Base-by-base conservation (phyloP, 192 early-diverging fungal species). In the Coemansia javaensis region DNA sequence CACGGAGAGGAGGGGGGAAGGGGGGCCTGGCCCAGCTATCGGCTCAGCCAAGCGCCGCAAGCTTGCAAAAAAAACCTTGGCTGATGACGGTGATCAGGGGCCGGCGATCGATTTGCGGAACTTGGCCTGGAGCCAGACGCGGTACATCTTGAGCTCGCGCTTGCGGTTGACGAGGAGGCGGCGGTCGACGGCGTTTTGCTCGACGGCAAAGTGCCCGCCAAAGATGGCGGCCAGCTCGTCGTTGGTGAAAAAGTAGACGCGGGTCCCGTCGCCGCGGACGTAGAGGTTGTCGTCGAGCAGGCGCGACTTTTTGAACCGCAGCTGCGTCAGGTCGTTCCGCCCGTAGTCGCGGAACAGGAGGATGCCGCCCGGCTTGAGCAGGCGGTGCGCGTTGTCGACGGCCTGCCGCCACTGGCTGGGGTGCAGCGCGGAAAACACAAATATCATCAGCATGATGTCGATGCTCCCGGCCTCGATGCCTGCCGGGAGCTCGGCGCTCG, bases 121-220 rank as follows among this genome's bases (percentile, higher is more conserved):
- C 77, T 98, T 98, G 24, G 86, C 93, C 67, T 99, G 97, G 20
- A 98, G 63, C 96, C 96, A 99, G 7, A 89, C 81, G 4, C 96
- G 77, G 70, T 95, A 94, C 97, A 99, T 99, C 59, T 95, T 97
- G 24, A 97, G 70, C 75, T 96, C 85, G 32, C 82, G 62, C 50
- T 81, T 63, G 33, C 97, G 79, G 67, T 99, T 98, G 35, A 98
- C 93, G 14, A 99, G 75, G 58, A 99, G 66, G 20, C 96, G 73
- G 27, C 90, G 76, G 51, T 98, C 97, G 0, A 95, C 83, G 12
- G 84, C 94, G 47, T 93, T 96, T 59, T 99, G 93, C 50, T 90
- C 79, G 23, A 91, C 61, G 23, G 53, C 63, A 50, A 97, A 93
- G 44, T 67, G 75, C 22, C 54, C 75, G 39, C 76, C 46, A 48